Percentiles rank a stretch among this genome's conserved stretches.
Evolutionary conservation across 495 filamentous ascomycete genomes (phyloP).

Genomic region (Bathelium albidoporum): DNA sequence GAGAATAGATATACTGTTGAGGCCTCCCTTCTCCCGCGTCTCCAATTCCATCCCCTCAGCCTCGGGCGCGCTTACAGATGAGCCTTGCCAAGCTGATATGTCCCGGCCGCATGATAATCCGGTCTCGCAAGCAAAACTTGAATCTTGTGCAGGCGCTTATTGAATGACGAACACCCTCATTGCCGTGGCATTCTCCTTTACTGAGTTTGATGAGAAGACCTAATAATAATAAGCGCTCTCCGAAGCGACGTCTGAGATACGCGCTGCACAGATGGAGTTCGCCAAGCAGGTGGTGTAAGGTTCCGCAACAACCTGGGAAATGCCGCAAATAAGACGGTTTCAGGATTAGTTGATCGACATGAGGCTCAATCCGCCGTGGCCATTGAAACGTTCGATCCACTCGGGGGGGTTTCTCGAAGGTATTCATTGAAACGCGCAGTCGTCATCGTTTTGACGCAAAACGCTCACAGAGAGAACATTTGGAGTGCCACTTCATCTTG

Average conservation of each 20-base stretch:
- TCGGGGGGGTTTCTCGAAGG: neutral
- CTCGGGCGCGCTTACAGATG: neutral
- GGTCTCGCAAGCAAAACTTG: neutral
- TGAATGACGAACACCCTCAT: neutral
- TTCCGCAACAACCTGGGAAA: neutral
- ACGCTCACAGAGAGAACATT: neutral
- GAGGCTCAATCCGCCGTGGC: neutral
- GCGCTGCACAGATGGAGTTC: neutral
- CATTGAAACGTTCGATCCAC: neutral
- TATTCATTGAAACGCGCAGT: neutral
- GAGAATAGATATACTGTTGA: neutral
- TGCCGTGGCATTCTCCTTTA: neutral
- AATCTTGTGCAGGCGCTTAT: neutral
- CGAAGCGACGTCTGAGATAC: constrained; percentile 4
- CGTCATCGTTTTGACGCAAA: neutral
- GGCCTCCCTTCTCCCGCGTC: neutral
- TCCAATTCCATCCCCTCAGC: neutral
- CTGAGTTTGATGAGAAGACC: neutral
- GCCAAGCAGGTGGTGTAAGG: neutral
- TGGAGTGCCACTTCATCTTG: neutral
- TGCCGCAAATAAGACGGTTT: constrained; percentile 2
- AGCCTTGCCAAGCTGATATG: constrained; percentile 1
- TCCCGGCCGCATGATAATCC: neutral
- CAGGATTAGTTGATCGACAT: constrained; percentile 2
- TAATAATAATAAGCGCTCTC: neutral